Percentiles rank a stretch among this genome's conserved stretches.
Evolutionary conservation across 805 yeast species (phyloP).

Genomic region (Candida koratica): DNA sequence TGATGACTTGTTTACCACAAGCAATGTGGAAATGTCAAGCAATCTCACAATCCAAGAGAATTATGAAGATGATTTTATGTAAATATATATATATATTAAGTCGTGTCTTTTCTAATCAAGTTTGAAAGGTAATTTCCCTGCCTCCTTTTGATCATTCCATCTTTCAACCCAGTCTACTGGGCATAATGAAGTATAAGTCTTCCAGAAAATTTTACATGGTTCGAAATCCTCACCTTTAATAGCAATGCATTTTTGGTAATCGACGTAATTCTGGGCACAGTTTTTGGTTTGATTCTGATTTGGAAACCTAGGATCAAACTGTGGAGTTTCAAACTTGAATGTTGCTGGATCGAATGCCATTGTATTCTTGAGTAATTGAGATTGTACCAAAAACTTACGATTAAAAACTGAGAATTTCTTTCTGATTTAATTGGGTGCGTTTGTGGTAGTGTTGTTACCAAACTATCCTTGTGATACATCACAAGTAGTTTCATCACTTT

Average conservation of each 20-base stretch:
- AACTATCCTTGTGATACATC: neutral
- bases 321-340: constrained; percentile 41
- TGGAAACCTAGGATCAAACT: constrained; percentile 91
- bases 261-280: constrained; percentile 97
- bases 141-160: constrained; percentile 83
- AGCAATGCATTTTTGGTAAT: constrained; percentile 94
- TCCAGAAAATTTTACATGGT: constrained; percentile 93
- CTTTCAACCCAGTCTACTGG: constrained; percentile 81
- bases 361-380: neutral
- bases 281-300: constrained; percentile 96
- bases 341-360: constrained; percentile 40
- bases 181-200: constrained; percentile 82
- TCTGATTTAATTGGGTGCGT: constrained; percentile 3
- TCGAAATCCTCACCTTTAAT: constrained; percentile 98
- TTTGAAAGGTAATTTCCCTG: constrained; percentile 45
- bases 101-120: constrained; percentile 21
- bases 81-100: constrained; percentile 9
- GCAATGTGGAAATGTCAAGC: constrained; percentile 20
- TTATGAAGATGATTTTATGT: constrained; percentile 18
- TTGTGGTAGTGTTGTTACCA: neutral
- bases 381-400: constrained; percentile 6
- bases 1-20: constrained; percentile 34
- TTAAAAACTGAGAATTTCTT: constrained; percentile 2
- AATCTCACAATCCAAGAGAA: constrained; percentile 16
- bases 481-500: neutral